Base-by-base conservation (phyloP, 495 filamentous ascomycete species). In the Talaromyces adpressus region DNA sequence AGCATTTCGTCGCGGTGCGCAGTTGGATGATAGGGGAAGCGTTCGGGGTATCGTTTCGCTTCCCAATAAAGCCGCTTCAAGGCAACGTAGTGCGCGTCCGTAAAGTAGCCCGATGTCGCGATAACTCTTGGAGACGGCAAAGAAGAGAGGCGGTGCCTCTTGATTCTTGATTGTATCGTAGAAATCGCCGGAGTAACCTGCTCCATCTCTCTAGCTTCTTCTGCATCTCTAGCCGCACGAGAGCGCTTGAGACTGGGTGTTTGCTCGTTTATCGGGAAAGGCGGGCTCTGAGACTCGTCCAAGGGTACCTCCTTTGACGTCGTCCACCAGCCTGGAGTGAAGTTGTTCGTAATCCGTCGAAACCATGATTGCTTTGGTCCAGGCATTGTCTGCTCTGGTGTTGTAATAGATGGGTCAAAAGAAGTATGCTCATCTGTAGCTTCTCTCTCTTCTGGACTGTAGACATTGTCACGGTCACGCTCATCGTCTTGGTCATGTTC, bases 91-190 rank as follows among this genome's bases (percentile, higher is more conserved):
- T 81, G 77, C 12, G 72, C 74, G 52, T 81, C 69, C n/a, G 73
- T 78, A 63, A 81, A 81, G 67, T 78, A 76, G 20, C 76, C 77
- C 47, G 77, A 79, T 11, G 67, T 61, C 27, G 73, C 68, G 20
- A 77, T 66, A 8, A 32, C 41, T 36, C 2, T 41, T 25, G 63
- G 23, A 6, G 56, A 36, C 5, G 56, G 34, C 4, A 58, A 32
- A 58, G 56, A 49, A 7, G 27, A 58, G n/a, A 18, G 36, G 3
- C 41, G 45, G 47, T 36, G 20, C 36, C 49, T 51, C 32, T 57
- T 63, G 51, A 16, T 39, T 58, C 22, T 29, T 23, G 25, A 14
- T 29, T 57, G 30, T 23, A 59, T 36, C 16, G 34, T 52, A 20
- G 18, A 36, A 14, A 23, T 45, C 4, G 20, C 30, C 30, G 7